Evolutionary conservation across 306 rosid species (phyloP), one percentile per base, ranked within the genome.

Genomic region (Coriaria nepalensis): DNA sequence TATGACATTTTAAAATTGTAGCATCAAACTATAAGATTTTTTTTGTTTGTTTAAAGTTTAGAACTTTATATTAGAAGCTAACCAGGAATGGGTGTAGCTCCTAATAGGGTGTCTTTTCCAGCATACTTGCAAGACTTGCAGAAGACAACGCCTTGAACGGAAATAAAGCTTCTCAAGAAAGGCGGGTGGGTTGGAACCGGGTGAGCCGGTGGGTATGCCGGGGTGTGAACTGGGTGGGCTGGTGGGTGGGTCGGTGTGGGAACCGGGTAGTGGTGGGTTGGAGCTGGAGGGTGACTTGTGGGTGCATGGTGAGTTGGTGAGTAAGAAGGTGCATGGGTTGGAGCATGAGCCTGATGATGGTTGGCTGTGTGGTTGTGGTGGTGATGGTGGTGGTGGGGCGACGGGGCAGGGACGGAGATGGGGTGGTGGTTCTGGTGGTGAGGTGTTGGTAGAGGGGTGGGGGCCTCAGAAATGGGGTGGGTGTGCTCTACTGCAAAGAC

Each of bases 61-160:
- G 29, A 20, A 20, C 29, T 20, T 20, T 20, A 20, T 20, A 20
- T 20, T 20, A 20, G 29, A 20, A 20, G 52, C 60, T 10, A 13
- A 88, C 97, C 95, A 40, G 61, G 63, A 10, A 73, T 34, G 5
- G 77, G 72, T 0, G 78, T 37, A 61, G 93, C 97, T 37, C 70
- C 82, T 50, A 49, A 36, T 15, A 84, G 93, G 2, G 90, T 78
- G 45, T 74, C 76, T 14, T 37, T 43, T 0, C 87, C 87, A 46
- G 76, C 15, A 35, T 81, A 79, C 44, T 81, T 76, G 88, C 95
- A 88, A 8, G 82, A 51, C 57, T 83, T 84, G 69, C 79, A 69
- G 43, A 63, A 84, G 37, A 88, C 97, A 35, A 88, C 97, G 5
- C 97, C 97, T 61, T 88, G 82, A n/a, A 88, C 90, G 0, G 93